Evolutionary conservation across 441 rosid species (phyloP).

Genomic region (Lepidium campestre): DNA sequence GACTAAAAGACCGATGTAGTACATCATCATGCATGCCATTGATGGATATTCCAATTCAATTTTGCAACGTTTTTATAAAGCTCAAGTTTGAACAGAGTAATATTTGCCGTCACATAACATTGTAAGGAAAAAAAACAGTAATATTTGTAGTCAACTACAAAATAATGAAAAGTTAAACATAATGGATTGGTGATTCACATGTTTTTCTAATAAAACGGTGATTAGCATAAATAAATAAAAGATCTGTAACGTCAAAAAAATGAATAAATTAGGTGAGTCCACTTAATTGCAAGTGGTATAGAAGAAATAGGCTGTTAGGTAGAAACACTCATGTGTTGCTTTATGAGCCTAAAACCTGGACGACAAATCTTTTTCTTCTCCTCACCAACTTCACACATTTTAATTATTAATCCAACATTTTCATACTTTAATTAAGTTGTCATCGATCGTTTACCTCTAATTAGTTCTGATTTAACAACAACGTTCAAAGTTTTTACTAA

Average conservation of each 20-base stretch:
- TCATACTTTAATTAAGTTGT: background rate
- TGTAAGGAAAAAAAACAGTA: background rate
- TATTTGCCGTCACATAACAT: background rate
- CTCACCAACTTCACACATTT: constrained; percentile 20
- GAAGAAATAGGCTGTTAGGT: constrained; percentile 28
- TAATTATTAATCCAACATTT: constrained; percentile 2
- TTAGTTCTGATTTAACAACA: background rate
- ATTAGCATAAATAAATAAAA: background rate
- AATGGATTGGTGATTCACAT: constrained; percentile 1
- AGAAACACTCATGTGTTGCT: constrained; percentile 42
- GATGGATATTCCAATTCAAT: no score
- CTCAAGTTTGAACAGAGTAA: no score
- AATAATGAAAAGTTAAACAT: background rate
- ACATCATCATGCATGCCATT: no score
- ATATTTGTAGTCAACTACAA: constrained; percentile 1
- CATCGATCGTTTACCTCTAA: background rate
- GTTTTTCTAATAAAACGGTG: background rate
- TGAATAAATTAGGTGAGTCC: constrained; percentile 19
- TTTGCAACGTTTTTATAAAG: no score
- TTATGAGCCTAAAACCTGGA: constrained; percentile 62
- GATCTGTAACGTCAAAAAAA: constrained; percentile 10
- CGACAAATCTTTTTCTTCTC: constrained; percentile 32
- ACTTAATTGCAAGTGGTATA: constrained; percentile 23
- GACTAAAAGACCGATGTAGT: no score
- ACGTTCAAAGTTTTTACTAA: background rate